Base-by-base conservation (phyloP, 2,329 filamentous ascomycete genomes). In the Lithohypha guttulata region DNA sequence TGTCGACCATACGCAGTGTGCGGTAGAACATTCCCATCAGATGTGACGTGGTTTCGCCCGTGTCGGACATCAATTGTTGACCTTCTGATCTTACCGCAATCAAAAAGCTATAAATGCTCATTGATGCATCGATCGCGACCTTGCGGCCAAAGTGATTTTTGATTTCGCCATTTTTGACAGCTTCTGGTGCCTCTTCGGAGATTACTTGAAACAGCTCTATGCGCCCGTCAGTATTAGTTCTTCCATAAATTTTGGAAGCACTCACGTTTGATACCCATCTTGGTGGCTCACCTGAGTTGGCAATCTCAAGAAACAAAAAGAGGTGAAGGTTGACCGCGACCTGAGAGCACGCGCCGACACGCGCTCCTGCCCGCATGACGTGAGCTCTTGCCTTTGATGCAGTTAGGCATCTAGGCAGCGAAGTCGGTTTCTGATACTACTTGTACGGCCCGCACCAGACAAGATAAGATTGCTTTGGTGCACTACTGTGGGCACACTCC, bases 21-120 rank as follows among this genome's bases (percentile, higher is more conserved):
- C 91, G 87, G 70, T 98, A 98, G 69, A 98, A 98, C 79, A 98
- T 89, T 56, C 91, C 91, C 87, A 98, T 96, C 11, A 98, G 69
- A 60, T 98, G 91, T 13, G 91, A 98, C 1, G 91, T 98, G 2
- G 91, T 98, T 62, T 96, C 86, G 55, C 91, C 91, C 37, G 79
- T 81, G 55, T 98, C 91, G 62, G 81, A 93, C 73, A 80, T 96
- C 53, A 98, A 79, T 63, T 95, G 86, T 61, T 98, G 85, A 52
- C 91, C 91, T 53, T 94, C 86, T 54, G 87, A 95, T 52, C 91
- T 86, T 40, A 98, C 91, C 34, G 91, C 91, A 59, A 98, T 91
- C 45, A 98, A 76, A 69, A 98, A 98, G 63, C 84, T 93, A 72
- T 98, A 98, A 56, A 98, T 84, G 64, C 84, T 93, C 91, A 98